These are phyloP conservation scores for Ascosphaera pollenicola DNA, from an alignment of 2,329 filamentous ascomycete species.

Conservation along the genomic window DNA sequence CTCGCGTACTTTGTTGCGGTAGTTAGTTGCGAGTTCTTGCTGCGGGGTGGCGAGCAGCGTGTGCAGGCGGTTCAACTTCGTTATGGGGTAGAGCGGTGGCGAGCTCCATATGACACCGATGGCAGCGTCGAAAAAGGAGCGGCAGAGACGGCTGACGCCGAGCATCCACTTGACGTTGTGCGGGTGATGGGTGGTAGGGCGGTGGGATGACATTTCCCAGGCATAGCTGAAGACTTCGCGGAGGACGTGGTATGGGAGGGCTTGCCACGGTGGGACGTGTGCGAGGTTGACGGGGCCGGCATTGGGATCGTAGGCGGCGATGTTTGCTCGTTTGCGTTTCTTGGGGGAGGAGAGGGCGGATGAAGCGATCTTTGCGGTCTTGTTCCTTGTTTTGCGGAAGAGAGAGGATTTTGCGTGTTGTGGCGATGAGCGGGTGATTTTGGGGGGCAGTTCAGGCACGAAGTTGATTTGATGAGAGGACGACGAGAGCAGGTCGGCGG, in stretches of 20 bases:
- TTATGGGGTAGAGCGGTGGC: conserved; percentile 37
- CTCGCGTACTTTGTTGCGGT: conserved; percentile 46
- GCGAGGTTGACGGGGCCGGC: conserved; percentile 8
- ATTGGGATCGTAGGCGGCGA: conserved; percentile 5
- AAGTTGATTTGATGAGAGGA: background rate
- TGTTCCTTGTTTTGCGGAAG: conserved; percentile 4
- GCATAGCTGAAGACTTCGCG: conserved; percentile 48
- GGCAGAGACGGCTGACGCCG: conserved; percentile 38
- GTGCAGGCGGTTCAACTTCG: conserved; percentile 26
- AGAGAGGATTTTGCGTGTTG: conserved; percentile 3
- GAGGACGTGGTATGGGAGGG: conserved; percentile 46
- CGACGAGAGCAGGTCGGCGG: too few relatives aligned
- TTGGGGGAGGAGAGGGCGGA: conserved; percentile 1
- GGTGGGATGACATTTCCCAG: conserved; percentile 16
- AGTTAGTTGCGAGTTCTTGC: conserved; percentile 33
- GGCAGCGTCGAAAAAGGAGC: conserved; percentile 47
- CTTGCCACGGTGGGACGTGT: conserved; percentile 33
- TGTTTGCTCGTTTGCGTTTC: conserved; percentile 2
- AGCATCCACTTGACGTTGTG: conserved; percentile 35
- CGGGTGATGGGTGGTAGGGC: conserved; percentile 28
- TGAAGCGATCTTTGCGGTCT: conserved; percentile 1
- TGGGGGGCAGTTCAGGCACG: background rate
- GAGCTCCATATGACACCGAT: conserved; percentile 48
- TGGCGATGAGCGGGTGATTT: conserved; percentile 3
- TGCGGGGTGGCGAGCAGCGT: conserved; percentile 33